Percentiles rank a stretch among this genome's conserved stretches.
These are phyloP conservation scores for Cercospora zeina DNA, from an alignment of 2,329 filamentous ascomycete species.

Conservation along the genomic window DNA sequence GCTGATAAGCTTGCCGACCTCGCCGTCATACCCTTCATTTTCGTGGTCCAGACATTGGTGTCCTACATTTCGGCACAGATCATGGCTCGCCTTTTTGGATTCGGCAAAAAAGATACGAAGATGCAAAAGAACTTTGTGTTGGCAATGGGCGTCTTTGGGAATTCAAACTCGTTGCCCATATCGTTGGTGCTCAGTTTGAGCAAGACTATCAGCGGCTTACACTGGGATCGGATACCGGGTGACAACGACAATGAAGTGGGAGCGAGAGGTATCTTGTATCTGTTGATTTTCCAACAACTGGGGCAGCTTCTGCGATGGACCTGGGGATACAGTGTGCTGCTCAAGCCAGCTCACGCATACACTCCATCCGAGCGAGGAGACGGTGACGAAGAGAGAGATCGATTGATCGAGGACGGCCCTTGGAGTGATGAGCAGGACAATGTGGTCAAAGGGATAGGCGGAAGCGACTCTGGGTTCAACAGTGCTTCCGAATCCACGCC, in stretches of 20 bases:
- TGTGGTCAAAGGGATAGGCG: conserved; percentile 19
- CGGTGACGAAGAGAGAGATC: conserved; percentile 44
- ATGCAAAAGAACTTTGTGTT: conserved; percentile 91
- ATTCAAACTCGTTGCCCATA: conserved; percentile 96
- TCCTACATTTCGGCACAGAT: conserved; percentile 75
- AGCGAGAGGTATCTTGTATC: conserved; percentile 88
- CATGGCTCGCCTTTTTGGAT: conserved; percentile 73
- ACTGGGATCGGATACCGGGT: conserved; percentile 87
- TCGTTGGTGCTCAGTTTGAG: conserved; percentile 93
- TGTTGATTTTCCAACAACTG: conserved; percentile 96
- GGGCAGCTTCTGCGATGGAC: conserved; percentile 95
- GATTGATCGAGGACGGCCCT: conserved; percentile 52
- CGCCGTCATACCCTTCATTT: conserved; percentile 93
- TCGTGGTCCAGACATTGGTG: conserved; percentile 80
- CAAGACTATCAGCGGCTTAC: conserved; percentile 84
- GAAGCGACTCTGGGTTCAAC: conserved; percentile 48
- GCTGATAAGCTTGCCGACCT: conserved; percentile 87
- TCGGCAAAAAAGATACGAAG: conserved; percentile 56
- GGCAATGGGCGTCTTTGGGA: conserved; percentile 97
- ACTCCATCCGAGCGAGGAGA: conserved; percentile 65
- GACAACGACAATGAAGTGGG: conserved; percentile 96
- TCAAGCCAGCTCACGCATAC: conserved; percentile 80
- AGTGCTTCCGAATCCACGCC: conserved; percentile 48
- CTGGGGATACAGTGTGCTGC: conserved; percentile 92
- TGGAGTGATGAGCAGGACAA: conserved; percentile 54